Base-by-base conservation (phyloP, 225 moss, liverwort and hornwort species). In the Polytrichum commune region DNA sequence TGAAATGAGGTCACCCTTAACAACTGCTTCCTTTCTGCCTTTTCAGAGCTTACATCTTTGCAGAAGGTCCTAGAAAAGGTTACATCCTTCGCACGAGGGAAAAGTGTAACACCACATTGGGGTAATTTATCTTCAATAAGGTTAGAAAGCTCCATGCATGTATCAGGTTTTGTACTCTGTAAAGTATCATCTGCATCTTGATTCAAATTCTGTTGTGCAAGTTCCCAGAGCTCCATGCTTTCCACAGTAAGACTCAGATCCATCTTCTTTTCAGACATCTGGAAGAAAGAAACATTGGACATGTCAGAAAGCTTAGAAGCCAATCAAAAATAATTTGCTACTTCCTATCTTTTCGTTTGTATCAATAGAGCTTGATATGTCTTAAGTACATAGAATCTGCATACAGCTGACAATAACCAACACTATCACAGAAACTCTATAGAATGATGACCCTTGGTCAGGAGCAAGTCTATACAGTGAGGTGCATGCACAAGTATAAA, bases 191-290 rank as follows among this genome's bases (percentile, higher is more conserved):
- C 65, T 46, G 46, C 54, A 26, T 72, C 80, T 10, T 69, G 70
- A 54, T 10, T 27, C n/a, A 64, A 66, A 16, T 38, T 72, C 74
- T 78, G 69, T 56, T 60, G 73, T 24, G 81, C 66, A 26, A 79
- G 73, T 85, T 98, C 97, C 67, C 82, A 85, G 53, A 98, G 56
- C 29, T 93, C 92, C 81, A 98, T 67, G 70, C 75, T 81, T 78
- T 86, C 89, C 60, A 92, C 60, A 57, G 82, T 79, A 60, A 84
- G 83, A 75, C 67, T 88, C 53, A 92, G 79, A 71, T 98, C 90
- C 63, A 85, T 90, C 77, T 85, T 85, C 70, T 79, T 81, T 73
- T 85, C 90, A 63, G 92, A 91, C 26, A 94, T 92, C 96, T 96
- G 83, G 18, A 76, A 75, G 32, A 30, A 18, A 58, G n/a, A 1